These are phyloP conservation scores for Fallopia convolvulus DNA, from an alignment of 148 eudicot species.

Conservation along the genomic window DNA sequence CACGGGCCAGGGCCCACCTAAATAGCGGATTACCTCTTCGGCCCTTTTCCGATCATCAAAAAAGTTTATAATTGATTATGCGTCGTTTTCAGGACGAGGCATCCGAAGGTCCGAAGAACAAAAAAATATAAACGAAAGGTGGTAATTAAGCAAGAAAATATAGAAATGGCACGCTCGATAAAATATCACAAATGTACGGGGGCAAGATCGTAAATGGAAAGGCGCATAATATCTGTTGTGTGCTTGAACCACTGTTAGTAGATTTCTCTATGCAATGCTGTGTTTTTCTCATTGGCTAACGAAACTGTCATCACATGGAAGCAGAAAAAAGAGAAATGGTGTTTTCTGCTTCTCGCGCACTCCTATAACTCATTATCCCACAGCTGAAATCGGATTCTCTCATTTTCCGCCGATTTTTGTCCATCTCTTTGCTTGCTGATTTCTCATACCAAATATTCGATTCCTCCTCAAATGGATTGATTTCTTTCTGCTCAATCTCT, in stretches of 20 bases:
- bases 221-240: constrained; percentile 10
- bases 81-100: neutral
- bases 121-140: neutral
- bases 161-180: neutral
- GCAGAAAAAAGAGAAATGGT: neutral
- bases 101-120: neutral
- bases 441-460: neutral
- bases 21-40: neutral
- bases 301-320: constrained; percentile 9
- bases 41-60: neutral
- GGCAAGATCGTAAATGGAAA: neutral
- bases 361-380: neutral
- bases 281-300: neutral
- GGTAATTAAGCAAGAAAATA: neutral
- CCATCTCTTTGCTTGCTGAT: neutral
- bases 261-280: constrained; percentile 1
- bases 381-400: neutral
- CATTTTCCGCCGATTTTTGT: neutral
- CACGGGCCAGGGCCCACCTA: neutral
- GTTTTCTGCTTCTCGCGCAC: neutral
- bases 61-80: neutral
- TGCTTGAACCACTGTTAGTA: neutral
- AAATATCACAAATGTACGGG: neutral
- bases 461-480: neutral
- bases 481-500: neutral